These are phyloP conservation scores for Phytopythium delawarense DNA, from an alignment of 352 stramenopile species.

Conservation along the genomic window DNA sequence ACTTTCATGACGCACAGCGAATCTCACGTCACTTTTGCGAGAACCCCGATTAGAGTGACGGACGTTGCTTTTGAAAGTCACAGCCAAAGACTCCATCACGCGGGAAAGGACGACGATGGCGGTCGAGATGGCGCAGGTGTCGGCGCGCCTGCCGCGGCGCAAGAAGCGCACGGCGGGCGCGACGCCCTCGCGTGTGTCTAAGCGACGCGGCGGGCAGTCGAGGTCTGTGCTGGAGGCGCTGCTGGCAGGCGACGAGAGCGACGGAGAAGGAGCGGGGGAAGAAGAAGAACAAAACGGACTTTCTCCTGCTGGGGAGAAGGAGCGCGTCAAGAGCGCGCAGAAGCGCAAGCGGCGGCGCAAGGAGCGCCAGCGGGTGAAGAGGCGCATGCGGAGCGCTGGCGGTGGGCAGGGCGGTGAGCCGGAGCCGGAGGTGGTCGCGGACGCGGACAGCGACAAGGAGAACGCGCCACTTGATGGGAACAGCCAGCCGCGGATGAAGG, in stretches of 20 bases:
- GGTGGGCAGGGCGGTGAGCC: background rate
- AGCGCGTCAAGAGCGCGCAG: background rate
- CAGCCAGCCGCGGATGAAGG: background rate
- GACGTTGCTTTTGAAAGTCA: background rate
- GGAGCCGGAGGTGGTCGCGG: background rate
- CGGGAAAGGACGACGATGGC: constrained; percentile 2
- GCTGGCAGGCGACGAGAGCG: constrained; percentile 2
- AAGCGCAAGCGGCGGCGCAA: constrained; percentile 2
- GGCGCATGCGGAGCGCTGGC: background rate
- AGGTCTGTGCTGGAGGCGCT: constrained; percentile 8
- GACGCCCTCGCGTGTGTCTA: constrained; percentile 1
- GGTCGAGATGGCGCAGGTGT: background rate
- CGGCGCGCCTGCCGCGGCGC: constrained; percentile 1
- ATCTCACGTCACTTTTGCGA: background rate
- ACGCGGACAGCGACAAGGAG: background rate
- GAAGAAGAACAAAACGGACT: background rate
- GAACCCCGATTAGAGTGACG: background rate
- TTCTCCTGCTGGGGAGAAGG: background rate
- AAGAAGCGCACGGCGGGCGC: constrained; percentile 8
- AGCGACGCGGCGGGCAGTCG: no score
- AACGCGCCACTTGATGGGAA: background rate
- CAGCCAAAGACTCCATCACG: background rate
- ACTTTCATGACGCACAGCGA: no score
- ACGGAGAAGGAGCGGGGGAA: background rate
- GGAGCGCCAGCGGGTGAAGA: constrained; percentile 4